These are phyloP conservation scores for Geranomyces variabilis DNA, from an alignment of 192 early-diverging fungal species.

Conservation along the genomic window DNA sequence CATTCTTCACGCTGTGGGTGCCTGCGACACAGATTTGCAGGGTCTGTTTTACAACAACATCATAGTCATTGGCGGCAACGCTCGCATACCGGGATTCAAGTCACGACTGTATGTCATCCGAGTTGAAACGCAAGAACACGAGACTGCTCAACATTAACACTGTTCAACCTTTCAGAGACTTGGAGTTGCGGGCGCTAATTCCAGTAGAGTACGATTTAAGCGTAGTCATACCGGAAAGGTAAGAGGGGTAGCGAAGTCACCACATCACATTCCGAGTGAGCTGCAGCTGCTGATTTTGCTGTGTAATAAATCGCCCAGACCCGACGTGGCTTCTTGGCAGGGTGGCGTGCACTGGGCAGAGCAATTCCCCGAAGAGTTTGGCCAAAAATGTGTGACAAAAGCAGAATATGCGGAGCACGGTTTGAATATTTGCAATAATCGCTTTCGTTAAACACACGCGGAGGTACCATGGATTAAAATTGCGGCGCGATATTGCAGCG, in stretches of 20 bases:
- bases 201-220: conserved; percentile 62
- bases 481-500: too few species aligned
- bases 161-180: conserved; percentile 14
- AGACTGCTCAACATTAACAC: background rate
- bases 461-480: too few species aligned
- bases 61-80: conserved; percentile 71
- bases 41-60: conserved; percentile 72
- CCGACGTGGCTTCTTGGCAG: conserved; percentile 60
- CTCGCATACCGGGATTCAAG: conserved; percentile 62
- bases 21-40: conserved; percentile 39
- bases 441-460: conserved; percentile 1
- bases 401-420: conserved; percentile 69
- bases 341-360: conserved; percentile 53
- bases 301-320: conserved; percentile 40
- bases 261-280: background rate
- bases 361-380: conserved; percentile 44
- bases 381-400: conserved; percentile 56
- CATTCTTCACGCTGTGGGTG: conserved; percentile 52
- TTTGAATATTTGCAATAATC: background rate
- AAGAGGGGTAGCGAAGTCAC: conserved; percentile 25
- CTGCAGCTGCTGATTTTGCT: background rate
- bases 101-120: conserved; percentile 57
- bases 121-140: too few species aligned
- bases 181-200: conserved; percentile 58
- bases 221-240: conserved; percentile 61